Evolutionary conservation across 495 filamentous ascomycete genomes (phyloP), one percentile per base, ranked within the genome.

Genomic region (Cetradonia linearis): DNA sequence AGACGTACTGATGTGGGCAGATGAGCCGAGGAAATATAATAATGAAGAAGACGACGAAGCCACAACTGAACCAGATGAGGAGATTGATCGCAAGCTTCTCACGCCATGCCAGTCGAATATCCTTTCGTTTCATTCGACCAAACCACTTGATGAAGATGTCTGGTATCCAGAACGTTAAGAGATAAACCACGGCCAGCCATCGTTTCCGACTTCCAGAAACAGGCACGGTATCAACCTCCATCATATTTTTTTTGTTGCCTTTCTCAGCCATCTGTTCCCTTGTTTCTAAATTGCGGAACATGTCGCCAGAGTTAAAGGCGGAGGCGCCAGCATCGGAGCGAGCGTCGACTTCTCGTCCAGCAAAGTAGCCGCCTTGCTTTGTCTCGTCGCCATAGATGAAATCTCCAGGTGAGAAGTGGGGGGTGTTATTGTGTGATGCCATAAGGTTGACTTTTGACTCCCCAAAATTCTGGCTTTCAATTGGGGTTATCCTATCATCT

Each of bases 61-160:
- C 74, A 72, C 93, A 97, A 66, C 77, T 78, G 62, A 92, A 79
- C 93, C 93, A 99, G 69, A 99, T 99, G 71, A 97, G 81, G 64
- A 97, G 72, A 76, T 99, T 99, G 79, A 99, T 99, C 37, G 93
- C 93, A 59, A 97, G 72, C 78, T 98, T 98, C 70, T 98, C 93
- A 62, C 93, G 81, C 93, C 93, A 98, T 3, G 93, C 93, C 63
- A 85, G 78, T 48, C 89, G 87, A n/a, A 98, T 82, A 68, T 98
- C 93, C 70, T 92, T 92, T 50, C 93, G 86, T 65, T 85, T 83
- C 86, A 96, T 96, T 18, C 88, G 81, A 18, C 91, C 91, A 58
- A 94, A 59, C 68, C 77, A 78, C 52, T 83, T 79, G 71, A 96
- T 89, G 48, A 85, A 66, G 66, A 96, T 87, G 70, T 95, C 88